These are phyloP conservation scores for Petunia axillaris DNA, from an alignment of 257 asterid genomes.

Conservation along the genomic window DNA sequence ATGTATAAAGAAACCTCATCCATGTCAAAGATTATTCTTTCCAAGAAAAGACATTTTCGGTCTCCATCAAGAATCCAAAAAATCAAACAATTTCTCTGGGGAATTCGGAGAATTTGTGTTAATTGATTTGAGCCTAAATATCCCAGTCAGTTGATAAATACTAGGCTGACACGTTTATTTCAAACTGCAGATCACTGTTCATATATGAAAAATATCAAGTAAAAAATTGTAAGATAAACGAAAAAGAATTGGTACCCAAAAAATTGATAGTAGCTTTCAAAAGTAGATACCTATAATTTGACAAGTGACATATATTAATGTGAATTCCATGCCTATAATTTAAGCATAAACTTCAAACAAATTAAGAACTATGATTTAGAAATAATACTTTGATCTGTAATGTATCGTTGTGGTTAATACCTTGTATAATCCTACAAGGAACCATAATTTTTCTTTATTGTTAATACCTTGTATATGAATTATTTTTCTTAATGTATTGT, in stretches of 20 bases:
- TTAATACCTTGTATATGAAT: too few relatives aligned
- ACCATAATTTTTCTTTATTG: too few relatives aligned
- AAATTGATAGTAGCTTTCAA: too few relatives aligned
- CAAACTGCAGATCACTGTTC: not conserved
- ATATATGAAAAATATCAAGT: too few relatives aligned
- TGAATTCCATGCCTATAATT: too few relatives aligned
- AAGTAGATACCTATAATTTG: too few relatives aligned
- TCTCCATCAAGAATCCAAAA: conserved; percentile 13
- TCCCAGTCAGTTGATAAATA: not conserved
- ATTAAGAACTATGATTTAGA: not conserved
- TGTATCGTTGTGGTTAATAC: not conserved
- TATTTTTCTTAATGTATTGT: too few relatives aligned
- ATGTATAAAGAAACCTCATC: not conserved
- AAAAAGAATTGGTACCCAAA: too few relatives aligned
- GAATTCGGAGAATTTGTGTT: not conserved
- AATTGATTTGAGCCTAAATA: not conserved
- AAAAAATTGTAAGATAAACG: too few relatives aligned
- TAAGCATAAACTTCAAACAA: not conserved
- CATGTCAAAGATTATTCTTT: not conserved
- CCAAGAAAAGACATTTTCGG: not conserved
- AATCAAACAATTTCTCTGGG: not conserved
- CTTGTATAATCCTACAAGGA: too few relatives aligned
- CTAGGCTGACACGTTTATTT: not conserved
- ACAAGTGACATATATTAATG: too few relatives aligned
- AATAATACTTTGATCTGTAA: not conserved